phyloP scores from a whole-genome alignment of 2,329 filamentous ascomycete genomes.

The Claviceps capensis region DNA sequence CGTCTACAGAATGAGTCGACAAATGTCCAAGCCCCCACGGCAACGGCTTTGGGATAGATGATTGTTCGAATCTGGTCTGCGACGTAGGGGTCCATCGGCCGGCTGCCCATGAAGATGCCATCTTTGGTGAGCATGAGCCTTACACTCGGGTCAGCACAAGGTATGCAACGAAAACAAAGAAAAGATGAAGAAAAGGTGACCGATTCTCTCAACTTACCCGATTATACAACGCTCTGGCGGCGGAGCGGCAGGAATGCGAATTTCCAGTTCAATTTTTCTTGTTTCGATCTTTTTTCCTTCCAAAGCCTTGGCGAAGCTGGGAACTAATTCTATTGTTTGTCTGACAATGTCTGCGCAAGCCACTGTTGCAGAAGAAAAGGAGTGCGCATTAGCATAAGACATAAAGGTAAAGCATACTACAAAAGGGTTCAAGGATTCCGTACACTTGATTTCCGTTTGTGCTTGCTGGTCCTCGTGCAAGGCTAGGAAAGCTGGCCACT shows the following conservation, averaged over 20 bases:
- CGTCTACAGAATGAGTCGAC: slow-evolving; percentile 32
- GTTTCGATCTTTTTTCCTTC: slow-evolving; percentile 35
- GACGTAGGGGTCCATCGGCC: slow-evolving; percentile 32
- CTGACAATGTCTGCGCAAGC: slow-evolving; percentile 21
- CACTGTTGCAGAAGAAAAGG: slow-evolving; percentile 8
- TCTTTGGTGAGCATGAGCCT: slow-evolving; percentile 39
- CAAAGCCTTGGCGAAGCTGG: slow-evolving; percentile 24
- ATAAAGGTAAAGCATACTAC: background rate
- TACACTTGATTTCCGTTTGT: slow-evolving; percentile 33
- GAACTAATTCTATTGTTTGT: slow-evolving; percentile 26
- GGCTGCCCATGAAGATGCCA: slow-evolving; percentile 31
- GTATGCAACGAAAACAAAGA: background rate
- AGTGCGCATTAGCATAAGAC: background rate
- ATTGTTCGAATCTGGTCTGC: slow-evolving; percentile 32
- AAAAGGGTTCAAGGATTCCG: slow-evolving; percentile 8
- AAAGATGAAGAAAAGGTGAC: background rate
- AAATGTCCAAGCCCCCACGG: slow-evolving; percentile 38
- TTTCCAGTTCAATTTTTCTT: slow-evolving; percentile 43
- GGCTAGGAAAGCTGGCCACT: slow-evolving; percentile 47
- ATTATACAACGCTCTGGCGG: slow-evolving; percentile 45
- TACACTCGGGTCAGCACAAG: slow-evolving; percentile 3
- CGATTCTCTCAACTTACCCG: slow-evolving; percentile 32
- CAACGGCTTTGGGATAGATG: slow-evolving; percentile 39
- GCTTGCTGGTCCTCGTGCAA: slow-evolving; percentile 40
- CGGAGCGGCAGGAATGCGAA: slow-evolving; percentile 44